These are phyloP conservation scores for Aspergillus sp. DNA, from an alignment of 2,329 filamentous ascomycete genomes.

Conservation along the genomic window DNA sequence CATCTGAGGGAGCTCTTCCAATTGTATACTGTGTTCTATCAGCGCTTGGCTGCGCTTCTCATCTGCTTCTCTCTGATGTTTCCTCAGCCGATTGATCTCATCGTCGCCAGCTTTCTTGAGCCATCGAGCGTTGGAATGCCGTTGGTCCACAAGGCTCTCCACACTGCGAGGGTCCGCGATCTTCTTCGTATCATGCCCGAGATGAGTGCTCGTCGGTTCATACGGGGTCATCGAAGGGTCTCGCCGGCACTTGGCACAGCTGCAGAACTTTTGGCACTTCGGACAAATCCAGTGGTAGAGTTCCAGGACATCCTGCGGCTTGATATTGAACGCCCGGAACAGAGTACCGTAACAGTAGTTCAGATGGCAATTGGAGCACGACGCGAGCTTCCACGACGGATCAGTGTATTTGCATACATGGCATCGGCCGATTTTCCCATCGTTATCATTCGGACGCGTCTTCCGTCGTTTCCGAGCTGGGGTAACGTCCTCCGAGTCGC, in stretches of 20 bases:
- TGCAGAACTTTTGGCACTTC: slow-evolving; percentile 81
- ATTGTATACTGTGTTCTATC: slow-evolving; percentile 44
- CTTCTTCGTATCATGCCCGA: slow-evolving; percentile 87
- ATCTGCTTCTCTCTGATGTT: slow-evolving; percentile 55
- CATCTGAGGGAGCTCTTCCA: slow-evolving; percentile 23
- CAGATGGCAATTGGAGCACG: slow-evolving; percentile 72
- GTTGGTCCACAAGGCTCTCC: slow-evolving; percentile 87
- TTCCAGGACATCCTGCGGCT: slow-evolving; percentile 80
- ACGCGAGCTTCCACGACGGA: slow-evolving; percentile 78
- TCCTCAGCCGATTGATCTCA: slow-evolving; percentile 47
- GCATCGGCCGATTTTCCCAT: slow-evolving; percentile 58
- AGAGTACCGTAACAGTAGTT: slow-evolving; percentile 92
- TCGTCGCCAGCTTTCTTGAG: slow-evolving; percentile 61
- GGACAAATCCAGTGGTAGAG: slow-evolving; percentile 84
- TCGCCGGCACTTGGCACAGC: slow-evolving; percentile 75
- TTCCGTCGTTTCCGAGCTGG: slow-evolving; percentile 65
- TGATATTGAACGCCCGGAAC: slow-evolving; percentile 86
- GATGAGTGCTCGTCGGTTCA: slow-evolving; percentile 78
- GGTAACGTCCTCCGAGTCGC: slow-evolving; percentile 58
- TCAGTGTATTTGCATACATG: slow-evolving; percentile 83
- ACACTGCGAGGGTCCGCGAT: slow-evolving; percentile 90
- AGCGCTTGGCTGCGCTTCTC: slow-evolving; percentile 49
- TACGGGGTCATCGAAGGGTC: slow-evolving; percentile 71
- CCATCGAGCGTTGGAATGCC: slow-evolving; percentile 83
- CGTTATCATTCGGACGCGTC: slow-evolving; percentile 48